Evolutionary conservation across 768 basidiomycete genomes (phyloP), one percentile per base, ranked within the genome.

Genomic region (Megacollybia marginata): DNA sequence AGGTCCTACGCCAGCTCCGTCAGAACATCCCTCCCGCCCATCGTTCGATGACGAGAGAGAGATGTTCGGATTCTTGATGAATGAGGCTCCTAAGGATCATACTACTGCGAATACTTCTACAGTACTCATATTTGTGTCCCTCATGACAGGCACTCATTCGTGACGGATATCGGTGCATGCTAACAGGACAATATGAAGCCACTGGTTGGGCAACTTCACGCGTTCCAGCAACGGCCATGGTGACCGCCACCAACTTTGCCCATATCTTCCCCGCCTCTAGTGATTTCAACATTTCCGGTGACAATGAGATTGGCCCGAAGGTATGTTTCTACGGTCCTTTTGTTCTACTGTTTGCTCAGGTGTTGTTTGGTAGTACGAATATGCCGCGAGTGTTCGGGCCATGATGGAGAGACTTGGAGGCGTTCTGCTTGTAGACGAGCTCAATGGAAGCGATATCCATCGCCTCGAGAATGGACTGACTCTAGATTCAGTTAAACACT

Each of bases 391-490:
- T 5, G 53, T 59, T 43, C 59, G 59, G 58, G 60, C 62, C 13
- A 52, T 63, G 33, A 55, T 67, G 55, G 2, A 48, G 12, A 48
- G 55, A 16, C 65, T 68, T 52, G 63, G 65, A 2, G 57, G 61
- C 44, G 42, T 47, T 42, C n/a, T 48, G 8, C 52, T 58, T 52
- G 45, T 53, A 18, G 55, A 58, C 1, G 57, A 61, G 10, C 42
- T 69, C 12, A 57, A 64, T 40, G 67, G 67, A 40, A 16, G 40
- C 20, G 58, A 62, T 28, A 49, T 67, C 5, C 65, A 66, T 48
- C 55, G 57, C 23, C 56, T 69, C 15, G 57, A 59, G 34, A 67
- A 69, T 43, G 57, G 64, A 11, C 60, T 70, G 56, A 70, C 65
- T 16, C 16, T 69, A 55, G 46, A 32, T 20, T 7, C 15, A 16